These are phyloP conservation scores for Stereocaulon alpinum DNA, from an alignment of 495 filamentous ascomycete species.

Conservation along the genomic window DNA sequence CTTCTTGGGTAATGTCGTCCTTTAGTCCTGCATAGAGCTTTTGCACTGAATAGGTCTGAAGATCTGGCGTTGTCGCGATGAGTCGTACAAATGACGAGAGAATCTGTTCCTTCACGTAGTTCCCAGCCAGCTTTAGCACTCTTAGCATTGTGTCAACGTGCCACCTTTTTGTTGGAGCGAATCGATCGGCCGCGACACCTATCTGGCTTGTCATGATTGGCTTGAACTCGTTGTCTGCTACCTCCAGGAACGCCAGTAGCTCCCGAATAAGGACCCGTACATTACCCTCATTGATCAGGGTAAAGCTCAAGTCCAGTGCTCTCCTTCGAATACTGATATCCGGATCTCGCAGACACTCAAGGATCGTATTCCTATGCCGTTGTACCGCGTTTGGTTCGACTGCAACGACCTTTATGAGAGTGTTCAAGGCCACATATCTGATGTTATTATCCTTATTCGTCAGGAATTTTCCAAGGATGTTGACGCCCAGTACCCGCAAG, in stretches of 20 bases:
- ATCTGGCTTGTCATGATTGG: conserved; percentile 95
- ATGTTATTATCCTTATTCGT: conserved; percentile 99
- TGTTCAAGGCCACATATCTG: conserved; percentile 94
- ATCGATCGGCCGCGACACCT: conserved; percentile 90
- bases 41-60: conserved; percentile 93
- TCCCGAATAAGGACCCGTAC: conserved; percentile 88
- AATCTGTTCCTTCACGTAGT: conserved; percentile 96
- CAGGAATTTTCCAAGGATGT: conserved; percentile 95
- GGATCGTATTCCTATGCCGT: conserved; percentile 90
- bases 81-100: conserved; percentile 92
- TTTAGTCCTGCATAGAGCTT: conserved; percentile 85
- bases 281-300: conserved; percentile 92
- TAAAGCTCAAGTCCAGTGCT: conserved; percentile 93
- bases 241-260: conserved; percentile 86
- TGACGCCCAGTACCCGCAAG: conserved; percentile 85
- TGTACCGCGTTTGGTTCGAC: conserved; percentile 97
- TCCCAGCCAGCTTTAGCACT: conserved; percentile 88
- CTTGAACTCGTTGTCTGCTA: conserved; percentile 97
- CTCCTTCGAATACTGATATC: conserved; percentile 95
- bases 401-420: conserved; percentile 93
- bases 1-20: conserved; percentile 95
- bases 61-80: conserved; percentile 84
- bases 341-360: conserved; percentile 94
- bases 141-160: conserved; percentile 94
- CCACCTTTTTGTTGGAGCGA: conserved; percentile 94